A percentile compares a stretch with the other conserved stretches of the same genome.
Conservation (phyloP, 441 rosid species). For the Aquilaria agallochum region DNA sequence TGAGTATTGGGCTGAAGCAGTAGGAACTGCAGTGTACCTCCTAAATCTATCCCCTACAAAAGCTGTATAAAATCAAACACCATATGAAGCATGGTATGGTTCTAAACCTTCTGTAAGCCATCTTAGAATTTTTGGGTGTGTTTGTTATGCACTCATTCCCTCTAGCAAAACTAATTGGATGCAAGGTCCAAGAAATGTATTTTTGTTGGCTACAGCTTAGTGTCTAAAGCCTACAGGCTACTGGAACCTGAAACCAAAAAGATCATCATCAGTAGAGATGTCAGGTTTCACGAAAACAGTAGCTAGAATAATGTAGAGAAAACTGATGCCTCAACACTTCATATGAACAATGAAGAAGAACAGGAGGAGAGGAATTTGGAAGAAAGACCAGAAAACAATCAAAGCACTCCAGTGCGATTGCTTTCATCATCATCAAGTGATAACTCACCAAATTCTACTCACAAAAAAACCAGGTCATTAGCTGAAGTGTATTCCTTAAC, state of each 20-base stretch:
- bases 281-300: slow-evolving; percentile 6
- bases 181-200: slow-evolving; percentile 4
- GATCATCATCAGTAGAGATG: not conserved
- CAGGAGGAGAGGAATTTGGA: no score
- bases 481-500: no score
- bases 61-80: not conserved
- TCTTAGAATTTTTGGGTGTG: no score
- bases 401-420: no score
- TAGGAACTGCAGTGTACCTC: not conserved
- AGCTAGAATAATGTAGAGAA: no score
- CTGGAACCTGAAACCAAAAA: not conserved
- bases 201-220: not conserved
- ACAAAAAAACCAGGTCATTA: no score
- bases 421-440: no score
- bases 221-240: slow-evolving; percentile 5
- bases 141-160: not conserved
- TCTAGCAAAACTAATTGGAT: not conserved
- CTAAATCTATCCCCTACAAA: not conserved
- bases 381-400: no score
- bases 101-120: no score
- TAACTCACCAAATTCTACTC: no score
- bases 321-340: no score
- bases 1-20: not conserved
- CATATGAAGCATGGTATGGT: no score
- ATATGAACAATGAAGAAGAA: not conserved